Conservation (phyloP, 306 rosid genomes). For the Begonia peltatifolia region DNA sequence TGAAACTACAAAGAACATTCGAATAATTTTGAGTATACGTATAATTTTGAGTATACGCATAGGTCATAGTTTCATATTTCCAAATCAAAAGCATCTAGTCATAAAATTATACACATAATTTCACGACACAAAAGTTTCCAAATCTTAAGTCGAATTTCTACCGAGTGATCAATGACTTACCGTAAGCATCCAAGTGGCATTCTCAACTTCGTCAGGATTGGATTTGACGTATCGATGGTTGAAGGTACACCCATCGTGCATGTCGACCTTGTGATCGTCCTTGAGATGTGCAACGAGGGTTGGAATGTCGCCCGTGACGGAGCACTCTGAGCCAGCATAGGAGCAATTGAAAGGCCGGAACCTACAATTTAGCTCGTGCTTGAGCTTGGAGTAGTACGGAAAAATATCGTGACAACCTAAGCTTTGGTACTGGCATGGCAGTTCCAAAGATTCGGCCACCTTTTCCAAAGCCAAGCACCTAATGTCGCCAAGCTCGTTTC, state of each 20-base stretch:
- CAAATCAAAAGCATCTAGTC: no score
- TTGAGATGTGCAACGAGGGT: constrained; percentile 71
- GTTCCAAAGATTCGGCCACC: constrained; percentile 79
- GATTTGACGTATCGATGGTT: constrained; percentile 87
- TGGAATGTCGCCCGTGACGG: constrained; percentile 71
- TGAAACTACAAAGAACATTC: no score
- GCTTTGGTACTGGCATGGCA: constrained; percentile 73
- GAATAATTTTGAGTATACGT: no score
- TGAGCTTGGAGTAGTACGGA: constrained; percentile 66
- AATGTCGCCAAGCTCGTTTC: constrained; percentile 68
- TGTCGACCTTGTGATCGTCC: constrained; percentile 80
- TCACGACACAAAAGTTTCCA: no score
- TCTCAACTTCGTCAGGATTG: constrained; percentile 85
- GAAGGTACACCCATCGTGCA: constrained; percentile 88
- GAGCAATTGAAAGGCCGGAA: constrained; percentile 85
- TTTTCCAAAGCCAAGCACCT: constrained; percentile 96
- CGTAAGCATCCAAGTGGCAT: constrained; percentile 96
- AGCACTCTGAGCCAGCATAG: constrained; percentile 91
- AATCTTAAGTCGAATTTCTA: no score
- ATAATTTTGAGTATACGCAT: no score
- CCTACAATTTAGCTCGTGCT: constrained; percentile 70
- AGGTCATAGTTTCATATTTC: no score
- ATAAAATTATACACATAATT: no score
- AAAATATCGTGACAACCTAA: constrained; percentile 76
- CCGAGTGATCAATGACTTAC: constrained; percentile 21